Evolutionary conservation across 177 flowering plant species (phyloP).

Genomic region (Vitis hybrid): DNA sequence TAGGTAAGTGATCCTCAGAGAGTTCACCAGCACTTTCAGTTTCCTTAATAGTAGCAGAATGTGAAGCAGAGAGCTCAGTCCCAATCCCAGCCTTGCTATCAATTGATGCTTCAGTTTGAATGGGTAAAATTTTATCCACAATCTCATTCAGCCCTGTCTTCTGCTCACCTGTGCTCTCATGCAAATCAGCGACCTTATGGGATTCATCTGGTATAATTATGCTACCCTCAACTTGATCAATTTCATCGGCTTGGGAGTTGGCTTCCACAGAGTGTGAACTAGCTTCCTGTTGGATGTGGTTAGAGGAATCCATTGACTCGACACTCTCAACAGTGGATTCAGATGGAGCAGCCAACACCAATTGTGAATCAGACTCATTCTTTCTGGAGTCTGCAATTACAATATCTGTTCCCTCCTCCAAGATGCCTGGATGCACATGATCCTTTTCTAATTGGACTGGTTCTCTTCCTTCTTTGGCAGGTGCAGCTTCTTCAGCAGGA

Average conservation of each 20-base stretch:
- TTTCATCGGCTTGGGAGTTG: slow-evolving; percentile 22
- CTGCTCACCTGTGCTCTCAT: slow-evolving; percentile 30
- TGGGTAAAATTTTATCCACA: slow-evolving; percentile 24
- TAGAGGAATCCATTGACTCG: slow-evolving; percentile 29
- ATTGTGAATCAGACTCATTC: slow-evolving; percentile 35
- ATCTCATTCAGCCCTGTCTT: slow-evolving; percentile 29
- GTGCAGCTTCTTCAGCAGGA: slow-evolving; percentile 23
- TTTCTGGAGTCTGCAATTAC: slow-evolving; percentile 23
- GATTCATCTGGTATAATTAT: slow-evolving; percentile 22
- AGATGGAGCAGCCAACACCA: slow-evolving; percentile 20
- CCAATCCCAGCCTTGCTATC: slow-evolving; percentile 26
- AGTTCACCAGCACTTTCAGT: slow-evolving; percentile 32
- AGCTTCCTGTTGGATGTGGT: slow-evolving; percentile 25
- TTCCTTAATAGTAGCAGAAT: slow-evolving; percentile 21
- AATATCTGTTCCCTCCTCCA: slow-evolving; percentile 21
- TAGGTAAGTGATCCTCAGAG: slow-evolving; percentile 12
- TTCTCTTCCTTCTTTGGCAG: slow-evolving; percentile 34
- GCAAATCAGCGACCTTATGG: slow-evolving; percentile 18
- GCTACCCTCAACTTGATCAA: slow-evolving; percentile 25
- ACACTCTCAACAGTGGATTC: slow-evolving; percentile 22
- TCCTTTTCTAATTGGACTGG: slow-evolving; percentile 23
- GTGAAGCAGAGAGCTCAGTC: slow-evolving; percentile 28
- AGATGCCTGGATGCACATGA: slow-evolving; percentile 16
- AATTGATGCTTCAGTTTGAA: slow-evolving; percentile 27
- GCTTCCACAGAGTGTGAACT: slow-evolving; percentile 27